phyloP scores from a whole-genome alignment of 169 alveolate species.

The Hepatocystis sp. region DNA sequence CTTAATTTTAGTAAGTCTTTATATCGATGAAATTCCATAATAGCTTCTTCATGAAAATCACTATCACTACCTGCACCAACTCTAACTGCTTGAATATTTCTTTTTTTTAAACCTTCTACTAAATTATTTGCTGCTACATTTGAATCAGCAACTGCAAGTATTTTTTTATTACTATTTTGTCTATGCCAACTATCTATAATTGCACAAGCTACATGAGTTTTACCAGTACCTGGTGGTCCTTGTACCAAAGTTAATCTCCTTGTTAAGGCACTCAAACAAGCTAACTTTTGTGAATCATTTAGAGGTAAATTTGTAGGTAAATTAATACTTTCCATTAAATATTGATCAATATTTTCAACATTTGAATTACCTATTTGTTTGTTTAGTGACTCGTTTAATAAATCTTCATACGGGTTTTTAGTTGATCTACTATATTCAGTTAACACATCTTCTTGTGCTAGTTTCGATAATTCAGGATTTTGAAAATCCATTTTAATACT shows the following conservation, averaged over 20 bases:
- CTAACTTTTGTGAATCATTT: conserved; percentile 81
- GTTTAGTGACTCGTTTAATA: conserved; percentile 50
- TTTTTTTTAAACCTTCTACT: conserved; percentile 79
- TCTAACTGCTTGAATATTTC: conserved; percentile 79
- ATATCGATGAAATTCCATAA: conserved; percentile 78
- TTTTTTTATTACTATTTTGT: conserved; percentile 76
- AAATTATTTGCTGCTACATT: conserved; percentile 88
- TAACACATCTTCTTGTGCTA: conserved; percentile 42
- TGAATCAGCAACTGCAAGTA: conserved; percentile 86
- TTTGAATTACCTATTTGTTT: conserved; percentile 70
- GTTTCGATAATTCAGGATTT: conserved; percentile 31
- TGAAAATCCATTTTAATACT: conserved; percentile 61
- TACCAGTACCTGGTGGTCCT: conserved; percentile 91
- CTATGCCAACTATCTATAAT: conserved; percentile 83
- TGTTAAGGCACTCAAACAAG: conserved; percentile 79
- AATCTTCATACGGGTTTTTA: conserved; percentile 70
- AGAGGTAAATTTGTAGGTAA: conserved; percentile 79
- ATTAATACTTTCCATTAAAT: conserved; percentile 56
- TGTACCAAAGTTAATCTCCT: conserved; percentile 84
- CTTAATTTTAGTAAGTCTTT: conserved; percentile 76
- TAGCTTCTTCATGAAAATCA: conserved; percentile 83
- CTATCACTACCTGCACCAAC: conserved; percentile 83
- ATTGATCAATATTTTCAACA: conserved; percentile 51
- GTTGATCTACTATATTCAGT: conserved; percentile 51
- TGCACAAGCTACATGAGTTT: conserved; percentile 88